A percentile compares a stretch with the other conserved stretches of the same genome.
Conservation (phyloP, 805 yeast genomes). For the Ogataea degrootiae region DNA sequence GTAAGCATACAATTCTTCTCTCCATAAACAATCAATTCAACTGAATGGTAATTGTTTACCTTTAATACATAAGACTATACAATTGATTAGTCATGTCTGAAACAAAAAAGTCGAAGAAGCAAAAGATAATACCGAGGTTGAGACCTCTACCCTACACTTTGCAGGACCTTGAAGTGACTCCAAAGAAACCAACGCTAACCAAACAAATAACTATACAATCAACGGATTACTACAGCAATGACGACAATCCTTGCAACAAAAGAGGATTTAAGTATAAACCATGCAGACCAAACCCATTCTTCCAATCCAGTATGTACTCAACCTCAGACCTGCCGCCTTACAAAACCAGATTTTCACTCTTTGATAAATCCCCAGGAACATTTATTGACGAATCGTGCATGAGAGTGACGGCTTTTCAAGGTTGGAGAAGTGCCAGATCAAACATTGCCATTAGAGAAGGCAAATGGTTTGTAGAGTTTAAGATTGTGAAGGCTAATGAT, state of each 20-base stretch:
- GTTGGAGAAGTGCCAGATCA: conserved; percentile 78
- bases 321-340: conserved; percentile 73
- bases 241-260: conserved; percentile 78
- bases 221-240: conserved; percentile 40
- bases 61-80: neutral
- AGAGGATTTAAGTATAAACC: conserved; percentile 78
- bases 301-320: conserved; percentile 55
- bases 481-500: conserved; percentile 35
- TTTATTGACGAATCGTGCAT: conserved; percentile 34
- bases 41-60: no score
- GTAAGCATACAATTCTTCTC: no score
- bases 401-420: conserved; percentile 54
- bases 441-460: conserved; percentile 79
- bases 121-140: conserved; percentile 25
- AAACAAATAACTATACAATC: conserved; percentile 9
- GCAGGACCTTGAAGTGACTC: conserved; percentile 22
- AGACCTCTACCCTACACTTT: conserved; percentile 32
- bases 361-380: conserved; percentile 66
- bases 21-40: no score
- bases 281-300: conserved; percentile 64
- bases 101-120: conserved; percentile 1
- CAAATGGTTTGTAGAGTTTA: conserved; percentile 71
- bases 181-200: conserved; percentile 17
- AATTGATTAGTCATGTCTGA: neutral
- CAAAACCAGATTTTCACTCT: conserved; percentile 49